Conservation (phyloP, 345 rosid genomes). For the Acer negundo region DNA sequence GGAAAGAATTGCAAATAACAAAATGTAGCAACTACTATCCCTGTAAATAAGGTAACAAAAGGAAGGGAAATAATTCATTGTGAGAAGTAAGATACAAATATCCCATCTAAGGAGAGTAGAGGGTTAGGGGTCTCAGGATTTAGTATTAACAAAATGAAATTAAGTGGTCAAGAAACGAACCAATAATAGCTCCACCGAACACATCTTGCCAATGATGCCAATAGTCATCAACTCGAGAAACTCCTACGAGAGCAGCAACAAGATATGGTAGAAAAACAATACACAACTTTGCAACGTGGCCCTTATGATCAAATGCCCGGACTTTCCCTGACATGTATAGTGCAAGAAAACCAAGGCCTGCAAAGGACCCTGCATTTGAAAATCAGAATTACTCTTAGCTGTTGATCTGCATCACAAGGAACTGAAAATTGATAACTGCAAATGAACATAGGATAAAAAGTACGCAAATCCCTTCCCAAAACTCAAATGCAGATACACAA, state of each 20-base stretch:
- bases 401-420: background rate
- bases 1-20: constrained; percentile 87
- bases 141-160: background rate
- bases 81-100: background rate
- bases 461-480: background rate
- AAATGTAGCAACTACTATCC: constrained; percentile 55
- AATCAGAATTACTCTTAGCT: constrained; percentile 25
- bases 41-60: constrained; percentile 32
- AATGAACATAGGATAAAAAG: background rate
- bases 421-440: constrained; percentile 14
- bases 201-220: constrained; percentile 99
- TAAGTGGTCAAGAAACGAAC: constrained; percentile 31
- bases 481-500: background rate
- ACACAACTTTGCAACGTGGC: constrained; percentile 94
- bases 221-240: constrained; percentile 93
- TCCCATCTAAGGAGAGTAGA: background rate
- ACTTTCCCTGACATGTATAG: constrained; percentile 80
- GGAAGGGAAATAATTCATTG: constrained; percentile 13
- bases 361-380: constrained; percentile 79
- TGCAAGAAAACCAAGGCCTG: constrained; percentile 79
- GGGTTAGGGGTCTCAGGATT: background rate
- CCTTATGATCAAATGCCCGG: constrained; percentile 70
- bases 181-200: constrained; percentile 83
- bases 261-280: constrained; percentile 70
- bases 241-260: constrained; percentile 73